Evolutionary conservation across 768 basidiomycete genomes (phyloP).

Genomic region (Mycena polygramma): DNA sequence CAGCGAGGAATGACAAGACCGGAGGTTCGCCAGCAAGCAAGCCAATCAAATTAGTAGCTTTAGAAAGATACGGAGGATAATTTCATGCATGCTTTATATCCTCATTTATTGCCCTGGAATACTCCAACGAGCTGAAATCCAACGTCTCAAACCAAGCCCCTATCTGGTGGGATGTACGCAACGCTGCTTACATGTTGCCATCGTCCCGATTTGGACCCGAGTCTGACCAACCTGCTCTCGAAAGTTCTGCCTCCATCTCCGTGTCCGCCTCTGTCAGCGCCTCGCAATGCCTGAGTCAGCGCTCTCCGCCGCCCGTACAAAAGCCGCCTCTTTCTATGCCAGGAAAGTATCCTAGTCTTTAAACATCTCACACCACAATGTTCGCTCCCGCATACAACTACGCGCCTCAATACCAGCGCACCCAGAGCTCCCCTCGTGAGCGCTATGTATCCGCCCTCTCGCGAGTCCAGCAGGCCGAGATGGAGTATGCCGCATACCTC

Average conservation of each 20-base stretch:
- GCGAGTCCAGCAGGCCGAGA: constrained; percentile 20
- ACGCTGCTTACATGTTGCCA: too few species aligned
- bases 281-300: constrained; percentile 26
- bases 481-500: constrained; percentile 27
- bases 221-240: constrained; percentile 13
- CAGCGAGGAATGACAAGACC: too few species aligned
- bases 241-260: constrained; percentile 21
- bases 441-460: constrained; percentile 25
- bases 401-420: neutral
- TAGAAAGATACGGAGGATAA: too few species aligned
- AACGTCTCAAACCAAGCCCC: too few species aligned
- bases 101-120: too few species aligned
- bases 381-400: constrained; percentile 9
- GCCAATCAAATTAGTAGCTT: too few species aligned
- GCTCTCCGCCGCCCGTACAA: constrained; percentile 9
- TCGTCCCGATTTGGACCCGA: too few species aligned
- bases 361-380: constrained; percentile 15
- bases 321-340: neutral
- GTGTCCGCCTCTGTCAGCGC: constrained; percentile 31
- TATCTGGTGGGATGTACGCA: too few species aligned
- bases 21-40: too few species aligned
- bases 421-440: constrained; percentile 3
- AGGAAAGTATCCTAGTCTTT: neutral
- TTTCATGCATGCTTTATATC: too few species aligned
- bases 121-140: too few species aligned